Evolutionary conservation across 345 rosid genomes (phyloP), one percentile per base, ranked within the genome.

Genomic region (Brassica napus): DNA sequence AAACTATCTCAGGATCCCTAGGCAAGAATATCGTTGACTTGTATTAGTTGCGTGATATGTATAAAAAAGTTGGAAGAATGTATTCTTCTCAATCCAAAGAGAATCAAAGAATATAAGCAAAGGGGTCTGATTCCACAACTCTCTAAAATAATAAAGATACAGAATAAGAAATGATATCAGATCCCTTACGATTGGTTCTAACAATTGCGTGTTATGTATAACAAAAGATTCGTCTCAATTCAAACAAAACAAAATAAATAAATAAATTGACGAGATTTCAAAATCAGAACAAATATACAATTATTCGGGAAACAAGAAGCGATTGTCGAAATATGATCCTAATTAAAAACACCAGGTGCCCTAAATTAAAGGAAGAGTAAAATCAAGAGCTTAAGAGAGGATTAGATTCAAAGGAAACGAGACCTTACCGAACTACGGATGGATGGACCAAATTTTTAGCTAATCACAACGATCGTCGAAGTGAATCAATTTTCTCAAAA

Each of bases 21-120:
- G 15, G 32, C 35, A 52, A 15, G n/a, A 30, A 31, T 37, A 60
- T 57, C 21, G 6, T 26, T 61, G 35, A 71, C 3, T 34, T 62
- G n/a, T 24, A 34, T 6, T 23, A 72, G 49, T 65, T 4, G 72
- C 42, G 65, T 55, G 18, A 47, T 67, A 42, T 49, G 69, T 55
- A 12, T 59, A 0, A 8, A 59, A 52, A 59, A 23, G 60, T 60
- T 23, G 2, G 55, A 79, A 37, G 47, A 73, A 61, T 34, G 68
- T 6, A 79, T 73, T 61, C 59, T 54, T 60, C 26, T 60, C 49
- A 58, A 32, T 32, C 44, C 24, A n/a, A 31, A 18, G 69, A 65
- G 69, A 65, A 65, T 8, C 49, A 65, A 34, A 32, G 49, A 15
- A 32, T 64, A 32, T 64, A 39, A 32, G 4, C 68, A 64, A 63